Conservation (phyloP, 1,284 basidiomycete genomes). For the Ustilago crameri region DNA sequence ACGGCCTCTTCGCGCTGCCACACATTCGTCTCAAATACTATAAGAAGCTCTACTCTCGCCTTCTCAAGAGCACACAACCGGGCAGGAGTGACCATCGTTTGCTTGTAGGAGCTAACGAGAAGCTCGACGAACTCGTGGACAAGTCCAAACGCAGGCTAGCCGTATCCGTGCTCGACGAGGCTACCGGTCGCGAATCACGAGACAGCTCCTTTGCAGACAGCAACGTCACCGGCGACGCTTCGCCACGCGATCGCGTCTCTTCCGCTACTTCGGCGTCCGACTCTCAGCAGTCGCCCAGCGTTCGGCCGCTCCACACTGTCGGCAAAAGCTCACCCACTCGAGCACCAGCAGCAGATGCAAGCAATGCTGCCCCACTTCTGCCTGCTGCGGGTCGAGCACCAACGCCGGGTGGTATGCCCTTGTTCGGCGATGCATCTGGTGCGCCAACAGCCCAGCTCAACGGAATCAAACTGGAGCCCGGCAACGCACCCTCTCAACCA, state of each 20-base stretch:
- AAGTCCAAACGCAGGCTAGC: slow-evolving; percentile 70
- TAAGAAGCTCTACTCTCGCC: slow-evolving; percentile 85
- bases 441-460: slow-evolving; percentile 21
- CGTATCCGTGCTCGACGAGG: slow-evolving; percentile 52
- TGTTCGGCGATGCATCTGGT: slow-evolving; percentile 8
- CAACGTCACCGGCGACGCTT: slow-evolving; percentile 42
- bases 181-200: slow-evolving; percentile 34
- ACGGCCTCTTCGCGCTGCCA: slow-evolving; percentile 86
- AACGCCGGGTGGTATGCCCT: slow-evolving; percentile 24
- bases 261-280: slow-evolving; percentile 55
- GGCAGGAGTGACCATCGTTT: slow-evolving; percentile 88
- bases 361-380: slow-evolving; percentile 9
- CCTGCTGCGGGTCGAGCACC: slow-evolving; percentile 21
- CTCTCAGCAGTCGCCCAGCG: slow-evolving; percentile 26
- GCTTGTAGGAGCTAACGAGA: slow-evolving; percentile 81
- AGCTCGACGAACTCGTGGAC: slow-evolving; percentile 79
- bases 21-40: slow-evolving; percentile 88
- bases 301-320: slow-evolving; percentile 19
- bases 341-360: slow-evolving; percentile 6
- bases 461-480: slow-evolving; percentile 27
- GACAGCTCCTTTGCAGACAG: slow-evolving; percentile 54
- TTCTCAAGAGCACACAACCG: slow-evolving; percentile 87
- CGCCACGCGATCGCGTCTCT: slow-evolving; percentile 44
- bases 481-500: slow-evolving; percentile 20
- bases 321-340: slow-evolving; percentile 17